A percentile compares a stretch with the other conserved stretches of the same genome.
phyloP scores from a whole-genome alignment of 768 basidiomycete genomes.

The Mycena latifolia region DNA sequence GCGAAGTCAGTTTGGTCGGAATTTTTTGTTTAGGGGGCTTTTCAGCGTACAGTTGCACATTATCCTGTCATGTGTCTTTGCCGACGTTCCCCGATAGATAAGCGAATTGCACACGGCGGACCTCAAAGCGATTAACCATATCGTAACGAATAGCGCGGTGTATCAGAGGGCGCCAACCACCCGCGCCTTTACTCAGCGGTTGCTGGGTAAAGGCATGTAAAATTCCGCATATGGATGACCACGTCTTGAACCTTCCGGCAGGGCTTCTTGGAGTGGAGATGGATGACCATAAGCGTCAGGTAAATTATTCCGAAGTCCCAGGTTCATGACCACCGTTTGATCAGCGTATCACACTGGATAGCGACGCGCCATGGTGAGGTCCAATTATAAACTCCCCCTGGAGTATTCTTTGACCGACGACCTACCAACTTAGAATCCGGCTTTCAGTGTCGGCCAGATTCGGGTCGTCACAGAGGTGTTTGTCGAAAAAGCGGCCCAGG shows the following conservation, averaged over 20 bases:
- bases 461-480: conserved; percentile 51
- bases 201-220: conserved; percentile 9
- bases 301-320: neutral
- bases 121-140: too few species aligned
- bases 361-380: conserved; percentile 4
- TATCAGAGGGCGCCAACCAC: conserved; percentile 7
- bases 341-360: neutral
- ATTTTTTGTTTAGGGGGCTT: conserved; percentile 18
- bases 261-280: conserved; percentile 3
- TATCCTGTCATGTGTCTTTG: neutral
- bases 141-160: conserved; percentile 36
- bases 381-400: too few species aligned
- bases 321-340: neutral
- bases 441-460: conserved; percentile 57
- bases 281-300: conserved; percentile 18
- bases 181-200: neutral
- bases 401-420: neutral
- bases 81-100: conserved; percentile 34
- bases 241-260: neutral
- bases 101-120: conserved; percentile 59
- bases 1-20: conserved; percentile 13
- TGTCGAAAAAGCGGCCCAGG: conserved; percentile 51
- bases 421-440: conserved; percentile 54
- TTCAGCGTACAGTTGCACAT: conserved; percentile 4
- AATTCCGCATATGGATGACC: too few species aligned